Evolutionary conservation across 768 basidiomycete species (phyloP).

Genomic region (Suillus sp.): DNA sequence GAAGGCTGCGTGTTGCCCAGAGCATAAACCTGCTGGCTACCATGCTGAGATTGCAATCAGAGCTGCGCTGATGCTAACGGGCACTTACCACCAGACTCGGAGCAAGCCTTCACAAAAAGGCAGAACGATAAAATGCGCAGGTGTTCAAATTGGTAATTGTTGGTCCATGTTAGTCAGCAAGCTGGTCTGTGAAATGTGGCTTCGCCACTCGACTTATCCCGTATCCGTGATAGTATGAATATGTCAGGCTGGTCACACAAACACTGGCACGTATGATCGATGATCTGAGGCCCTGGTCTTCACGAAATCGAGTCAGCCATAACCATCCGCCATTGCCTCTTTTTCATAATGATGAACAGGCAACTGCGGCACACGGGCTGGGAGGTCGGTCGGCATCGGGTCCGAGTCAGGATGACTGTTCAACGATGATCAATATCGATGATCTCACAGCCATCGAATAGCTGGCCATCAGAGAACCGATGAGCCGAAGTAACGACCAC

Average conservation of each 20-base stretch:
- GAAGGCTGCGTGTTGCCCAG: slow-evolving; percentile 23
- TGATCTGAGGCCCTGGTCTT: not conserved
- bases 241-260: too few relatives aligned
- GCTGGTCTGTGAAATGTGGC: not conserved
- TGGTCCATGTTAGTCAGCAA: not conserved
- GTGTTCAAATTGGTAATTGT: not conserved
- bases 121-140: not conserved
- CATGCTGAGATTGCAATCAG: slow-evolving; percentile 9
- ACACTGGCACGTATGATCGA: not conserved
- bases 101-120: slow-evolving; percentile 7
- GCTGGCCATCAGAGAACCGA: not conserved
- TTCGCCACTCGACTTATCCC: not conserved
- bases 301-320: not conserved
- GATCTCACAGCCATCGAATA: not conserved
- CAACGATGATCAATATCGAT: not conserved
- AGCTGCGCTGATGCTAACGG: slow-evolving; percentile 10
- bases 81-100: slow-evolving; percentile 9
- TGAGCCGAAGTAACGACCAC: not conserved
- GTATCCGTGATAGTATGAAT: too few relatives aligned
- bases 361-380: not conserved
- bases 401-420: not conserved
- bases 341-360: not conserved
- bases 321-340: not conserved
- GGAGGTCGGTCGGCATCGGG: not conserved
- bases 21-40: slow-evolving; percentile 27